phyloP scores from a whole-genome alignment of 2,329 filamentous ascomycete species.

The Colletotrichum costaricense region DNA sequence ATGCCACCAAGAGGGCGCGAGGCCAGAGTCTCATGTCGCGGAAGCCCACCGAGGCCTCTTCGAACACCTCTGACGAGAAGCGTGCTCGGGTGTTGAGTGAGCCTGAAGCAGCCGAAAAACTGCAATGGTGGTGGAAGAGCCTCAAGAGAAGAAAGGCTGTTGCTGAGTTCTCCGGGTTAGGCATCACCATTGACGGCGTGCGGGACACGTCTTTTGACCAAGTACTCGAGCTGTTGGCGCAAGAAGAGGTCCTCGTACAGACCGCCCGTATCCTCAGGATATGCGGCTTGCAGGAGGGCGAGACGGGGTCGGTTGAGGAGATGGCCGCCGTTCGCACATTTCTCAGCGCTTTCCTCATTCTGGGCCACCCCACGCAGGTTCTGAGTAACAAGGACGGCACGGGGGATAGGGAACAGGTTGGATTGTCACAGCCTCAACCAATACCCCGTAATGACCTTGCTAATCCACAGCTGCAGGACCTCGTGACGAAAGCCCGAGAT shows the following conservation, averaged over 20 bases:
- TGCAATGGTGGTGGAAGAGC: conserved; percentile 78
- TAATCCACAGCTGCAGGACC: conserved; percentile 74
- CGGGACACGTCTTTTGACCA: conserved; percentile 78
- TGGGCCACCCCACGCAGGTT: conserved; percentile 82
- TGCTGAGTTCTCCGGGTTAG: conserved; percentile 73
- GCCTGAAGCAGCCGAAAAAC: conserved; percentile 71
- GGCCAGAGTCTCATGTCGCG: conserved; percentile 63
- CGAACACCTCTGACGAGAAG: conserved; percentile 61
- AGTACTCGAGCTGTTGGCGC: conserved; percentile 75
- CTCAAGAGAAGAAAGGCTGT: conserved; percentile 68
- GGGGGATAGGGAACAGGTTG: conserved; percentile 68
- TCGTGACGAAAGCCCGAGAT: conserved; percentile 82
- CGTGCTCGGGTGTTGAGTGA: conserved; percentile 58
- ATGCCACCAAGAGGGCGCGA: conserved; percentile 62
- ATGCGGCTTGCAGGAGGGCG: conserved; percentile 76
- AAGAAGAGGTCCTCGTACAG: conserved; percentile 72
- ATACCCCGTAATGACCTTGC: conserved; percentile 64
- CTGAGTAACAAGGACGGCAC: conserved; percentile 77
- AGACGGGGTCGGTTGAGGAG: conserved; percentile 71
- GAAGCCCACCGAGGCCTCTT: conserved; percentile 60
- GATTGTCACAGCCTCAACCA: conserved; percentile 53
- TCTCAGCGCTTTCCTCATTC: conserved; percentile 81
- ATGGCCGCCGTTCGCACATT: conserved; percentile 81
- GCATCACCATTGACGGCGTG: conserved; percentile 77
- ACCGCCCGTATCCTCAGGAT: conserved; percentile 77